A percentile compares a stretch with the other conserved stretches of the same genome.
These are phyloP conservation scores for Aurifilum marmelostoma DNA, from an alignment of 2,329 filamentous ascomycete genomes.

Conservation along the genomic window DNA sequence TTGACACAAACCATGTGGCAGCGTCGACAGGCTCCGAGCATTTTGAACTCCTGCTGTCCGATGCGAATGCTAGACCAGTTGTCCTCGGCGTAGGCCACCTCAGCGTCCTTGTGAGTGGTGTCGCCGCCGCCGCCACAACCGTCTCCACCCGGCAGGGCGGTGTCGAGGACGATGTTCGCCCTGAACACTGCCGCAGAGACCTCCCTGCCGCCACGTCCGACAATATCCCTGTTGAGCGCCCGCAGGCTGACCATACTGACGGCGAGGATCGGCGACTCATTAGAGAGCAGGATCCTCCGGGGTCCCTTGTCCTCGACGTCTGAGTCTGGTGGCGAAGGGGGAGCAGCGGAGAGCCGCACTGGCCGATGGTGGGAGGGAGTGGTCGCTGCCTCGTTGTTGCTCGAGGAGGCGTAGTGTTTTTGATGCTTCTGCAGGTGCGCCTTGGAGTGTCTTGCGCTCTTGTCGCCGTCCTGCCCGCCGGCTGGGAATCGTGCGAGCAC, in stretches of 20 bases:
- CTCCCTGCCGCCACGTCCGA: conserved; percentile 60
- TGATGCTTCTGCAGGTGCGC: conserved; percentile 67
- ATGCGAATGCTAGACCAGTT: conserved; percentile 72
- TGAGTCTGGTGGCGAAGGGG: conserved; percentile 61
- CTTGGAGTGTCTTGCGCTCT: conserved; percentile 70
- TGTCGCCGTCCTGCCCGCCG: conserved; percentile 54
- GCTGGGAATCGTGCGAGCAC: conserved; percentile 82
- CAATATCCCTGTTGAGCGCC: conserved; percentile 74
- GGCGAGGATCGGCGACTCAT: conserved; percentile 90
- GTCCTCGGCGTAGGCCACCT: conserved; percentile 76
- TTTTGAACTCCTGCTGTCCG: conserved; percentile 64
- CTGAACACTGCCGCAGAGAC: conserved; percentile 79
- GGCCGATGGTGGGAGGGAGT: conserved; percentile 26
- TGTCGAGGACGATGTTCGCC: conserved; percentile 81
- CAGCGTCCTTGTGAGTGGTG: conserved; percentile 19
- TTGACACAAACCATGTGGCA: conserved; percentile 98
- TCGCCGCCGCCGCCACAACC: no score
- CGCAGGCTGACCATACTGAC: conserved; percentile 81
- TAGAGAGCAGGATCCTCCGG: conserved; percentile 75
- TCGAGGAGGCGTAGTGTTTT: conserved; percentile 27
- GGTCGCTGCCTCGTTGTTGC: conserved; percentile 50
- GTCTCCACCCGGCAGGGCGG: conserved; percentile 19
- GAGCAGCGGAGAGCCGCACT: conserved; percentile 32
- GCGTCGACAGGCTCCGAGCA: conserved; percentile 81
- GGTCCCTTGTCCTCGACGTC: conserved; percentile 51